Evolutionary conservation across 2,329 filamentous ascomycete species (phyloP).

Genomic region (Fusarium sp.): DNA sequence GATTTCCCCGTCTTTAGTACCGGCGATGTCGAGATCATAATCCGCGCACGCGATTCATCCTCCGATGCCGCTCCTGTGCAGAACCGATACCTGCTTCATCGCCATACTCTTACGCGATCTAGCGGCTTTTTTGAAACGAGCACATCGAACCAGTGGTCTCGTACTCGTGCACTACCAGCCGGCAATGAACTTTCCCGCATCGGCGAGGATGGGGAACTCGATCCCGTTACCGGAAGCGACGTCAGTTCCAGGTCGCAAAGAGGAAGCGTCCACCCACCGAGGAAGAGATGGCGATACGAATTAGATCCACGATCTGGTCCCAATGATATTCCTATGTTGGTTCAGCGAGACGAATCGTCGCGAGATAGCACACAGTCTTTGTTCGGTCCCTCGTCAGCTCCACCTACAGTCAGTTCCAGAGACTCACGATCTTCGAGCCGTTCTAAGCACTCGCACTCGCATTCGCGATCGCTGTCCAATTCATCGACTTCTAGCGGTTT

Average conservation of each 20-base stretch:
- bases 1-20: conserved; percentile 95
- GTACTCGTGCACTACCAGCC: conserved; percentile 44
- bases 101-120: conserved; percentile 86
- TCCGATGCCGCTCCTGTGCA: conserved; percentile 56
- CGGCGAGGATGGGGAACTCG: conserved; percentile 54
- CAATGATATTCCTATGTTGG: conserved; percentile 86
- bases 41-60: conserved; percentile 65
- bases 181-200: conserved; percentile 65
- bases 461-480: conserved; percentile 64
- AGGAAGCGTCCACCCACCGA: conserved; percentile 32
- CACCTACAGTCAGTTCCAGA: conserved; percentile 50
- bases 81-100: conserved; percentile 87
- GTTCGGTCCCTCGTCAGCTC: conserved; percentile 46
- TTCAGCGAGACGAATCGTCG: conserved; percentile 74
- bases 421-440: conserved; percentile 52
- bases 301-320: conserved; percentile 79
- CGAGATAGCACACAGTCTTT: conserved; percentile 46
- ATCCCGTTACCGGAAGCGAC: conserved; percentile 37
- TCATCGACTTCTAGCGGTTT: conserved; percentile 63
- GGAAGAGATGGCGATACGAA: conserved; percentile 84
- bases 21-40: conserved; percentile 90
- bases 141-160: conserved; percentile 80
- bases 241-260: conserved; percentile 34
- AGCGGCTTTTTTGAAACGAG: conserved; percentile 94
- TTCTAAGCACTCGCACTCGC: conserved; percentile 42